Percentiles rank a stretch among this genome's conserved stretches.
Conservation (phyloP, 805 yeast genomes). For the Metschnikowia similis region DNA sequence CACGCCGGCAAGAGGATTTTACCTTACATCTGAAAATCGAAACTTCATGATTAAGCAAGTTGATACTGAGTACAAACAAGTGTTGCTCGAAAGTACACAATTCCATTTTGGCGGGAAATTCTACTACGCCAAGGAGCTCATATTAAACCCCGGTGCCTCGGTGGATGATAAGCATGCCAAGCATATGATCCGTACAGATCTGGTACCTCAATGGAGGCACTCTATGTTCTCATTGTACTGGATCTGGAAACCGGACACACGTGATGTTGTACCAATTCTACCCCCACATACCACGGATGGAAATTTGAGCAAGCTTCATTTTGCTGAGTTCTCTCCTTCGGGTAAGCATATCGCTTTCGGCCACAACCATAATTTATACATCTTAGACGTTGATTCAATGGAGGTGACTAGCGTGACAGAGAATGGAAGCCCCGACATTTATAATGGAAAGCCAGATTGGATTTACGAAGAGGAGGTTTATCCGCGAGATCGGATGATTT, state of each 20-base stretch:
- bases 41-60: slow-evolving; percentile 23
- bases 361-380: slow-evolving; percentile 49
- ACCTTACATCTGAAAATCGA: slow-evolving; percentile 16
- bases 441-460: slow-evolving; percentile 79
- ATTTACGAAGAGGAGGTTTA: slow-evolving; percentile 79
- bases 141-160: slow-evolving; percentile 37
- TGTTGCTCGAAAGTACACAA: slow-evolving; percentile 25
- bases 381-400: slow-evolving; percentile 34
- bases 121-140: slow-evolving; percentile 27
- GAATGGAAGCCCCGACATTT: slow-evolving; percentile 50
- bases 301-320: slow-evolving; percentile 22
- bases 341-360: slow-evolving; percentile 56
- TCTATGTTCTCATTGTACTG: slow-evolving; percentile 36
- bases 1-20: slow-evolving; percentile 26
- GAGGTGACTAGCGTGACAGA: slow-evolving; percentile 34
- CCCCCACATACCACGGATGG: slow-evolving; percentile 18
- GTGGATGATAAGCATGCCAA: slow-evolving; percentile 40
- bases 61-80: slow-evolving; percentile 23
- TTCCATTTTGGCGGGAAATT: slow-evolving; percentile 43
- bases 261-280: slow-evolving; percentile 30
- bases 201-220: slow-evolving; percentile 40
- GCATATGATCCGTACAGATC: slow-evolving; percentile 55
- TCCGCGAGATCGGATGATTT: slow-evolving; percentile 52
- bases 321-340: slow-evolving; percentile 58
- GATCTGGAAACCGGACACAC: slow-evolving; percentile 27